phyloP scores from a whole-genome alignment of 129 eudicot genomes.

The Mikania micrantha region DNA sequence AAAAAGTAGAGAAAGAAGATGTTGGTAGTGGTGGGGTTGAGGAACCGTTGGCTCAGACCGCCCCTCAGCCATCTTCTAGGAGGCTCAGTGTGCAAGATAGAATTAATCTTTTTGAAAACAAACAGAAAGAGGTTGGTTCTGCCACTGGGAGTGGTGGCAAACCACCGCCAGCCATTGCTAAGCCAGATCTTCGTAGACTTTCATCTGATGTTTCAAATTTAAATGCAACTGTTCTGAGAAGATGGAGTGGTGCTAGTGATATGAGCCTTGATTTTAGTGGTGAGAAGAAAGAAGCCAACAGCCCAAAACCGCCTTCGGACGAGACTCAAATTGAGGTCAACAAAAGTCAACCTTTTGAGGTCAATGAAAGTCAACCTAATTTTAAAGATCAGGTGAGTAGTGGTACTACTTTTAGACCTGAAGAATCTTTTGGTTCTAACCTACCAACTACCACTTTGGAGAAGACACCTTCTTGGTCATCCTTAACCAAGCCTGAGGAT shows the following conservation, averaged over 20 bases:
- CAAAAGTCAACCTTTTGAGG: no score
- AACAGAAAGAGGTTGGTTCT: constrained; percentile 82
- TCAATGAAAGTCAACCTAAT: no score
- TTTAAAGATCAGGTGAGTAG: no score
- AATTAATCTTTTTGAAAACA: constrained; percentile 19
- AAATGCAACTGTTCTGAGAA: constrained; percentile 44
- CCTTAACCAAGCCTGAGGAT: constrained; percentile 26
- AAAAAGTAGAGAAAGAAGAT: constrained; percentile 48
- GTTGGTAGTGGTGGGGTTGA: constrained; percentile 16
- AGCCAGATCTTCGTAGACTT: constrained; percentile 39
- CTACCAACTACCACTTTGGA: constrained; percentile 25
- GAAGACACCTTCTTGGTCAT: constrained; percentile 31
- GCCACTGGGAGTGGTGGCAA: no score
- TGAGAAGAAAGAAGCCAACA: no score
- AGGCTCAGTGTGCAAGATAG: constrained; percentile 85
- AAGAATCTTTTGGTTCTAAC: constrained; percentile 21
- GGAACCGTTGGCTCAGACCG: constrained; percentile 29
- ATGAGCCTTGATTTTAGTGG: no score
- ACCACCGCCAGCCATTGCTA: no score
- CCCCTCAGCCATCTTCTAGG: constrained; percentile 27
- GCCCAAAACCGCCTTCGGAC: no score
- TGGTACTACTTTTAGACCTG: no score
- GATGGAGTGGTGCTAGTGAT: no score
- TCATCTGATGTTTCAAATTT: constrained; percentile 44
- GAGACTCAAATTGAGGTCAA: not conserved